A percentile compares a stretch with the other conserved stretches of the same genome.
phyloP scores from a whole-genome alignment of 129 eudicot genomes.

The Apium graveolens region DNA sequence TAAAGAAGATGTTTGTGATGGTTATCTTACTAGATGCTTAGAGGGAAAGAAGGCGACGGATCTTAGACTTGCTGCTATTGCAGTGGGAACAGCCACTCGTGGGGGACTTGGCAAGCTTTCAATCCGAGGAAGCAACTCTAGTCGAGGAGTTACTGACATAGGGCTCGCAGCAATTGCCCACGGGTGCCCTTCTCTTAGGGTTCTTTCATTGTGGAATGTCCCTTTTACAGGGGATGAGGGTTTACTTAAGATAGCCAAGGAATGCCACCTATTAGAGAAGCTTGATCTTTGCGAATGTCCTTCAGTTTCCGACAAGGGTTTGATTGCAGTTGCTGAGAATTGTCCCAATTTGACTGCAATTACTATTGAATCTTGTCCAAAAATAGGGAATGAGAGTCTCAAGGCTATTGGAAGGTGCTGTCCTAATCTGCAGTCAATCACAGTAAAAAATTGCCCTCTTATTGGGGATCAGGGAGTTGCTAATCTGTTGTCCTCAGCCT shows the following conservation, averaged over 20 bases:
- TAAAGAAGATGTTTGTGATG: slow-evolving; percentile 42
- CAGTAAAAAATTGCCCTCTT: slow-evolving; percentile 67
- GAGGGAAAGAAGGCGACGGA: slow-evolving; percentile 93
- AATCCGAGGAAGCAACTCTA: slow-evolving; percentile 54
- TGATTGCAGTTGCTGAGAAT: slow-evolving; percentile 53
- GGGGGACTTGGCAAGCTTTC: slow-evolving; percentile 97
- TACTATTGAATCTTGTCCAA: slow-evolving; percentile 59
- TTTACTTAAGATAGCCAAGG: slow-evolving; percentile 60
- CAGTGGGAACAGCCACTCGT: slow-evolving; percentile 77
- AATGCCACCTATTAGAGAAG: slow-evolving; percentile 67
- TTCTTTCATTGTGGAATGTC: slow-evolving; percentile 74
- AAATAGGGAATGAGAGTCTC: slow-evolving; percentile 65
- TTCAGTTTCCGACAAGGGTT: slow-evolving; percentile 64
- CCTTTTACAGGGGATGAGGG: slow-evolving; percentile 63
- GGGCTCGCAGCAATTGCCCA: slow-evolving; percentile 74
- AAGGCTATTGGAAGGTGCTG: slow-evolving; percentile 65
- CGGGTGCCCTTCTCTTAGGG: slow-evolving; percentile 83
- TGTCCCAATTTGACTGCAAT: slow-evolving; percentile 63
- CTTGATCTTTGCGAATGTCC: slow-evolving; percentile 80
- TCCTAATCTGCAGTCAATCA: slow-evolving; percentile 55
- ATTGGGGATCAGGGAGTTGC: slow-evolving; percentile 85
- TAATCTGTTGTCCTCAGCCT: slow-evolving; percentile 54
- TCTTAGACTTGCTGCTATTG: slow-evolving; percentile 76
- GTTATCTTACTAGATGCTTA: slow-evolving; percentile 66
- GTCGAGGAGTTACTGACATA: slow-evolving; percentile 44